These are phyloP conservation scores for Yamagishiella unicocca DNA, from an alignment of 139 green algal species.

Conservation along the genomic window DNA sequence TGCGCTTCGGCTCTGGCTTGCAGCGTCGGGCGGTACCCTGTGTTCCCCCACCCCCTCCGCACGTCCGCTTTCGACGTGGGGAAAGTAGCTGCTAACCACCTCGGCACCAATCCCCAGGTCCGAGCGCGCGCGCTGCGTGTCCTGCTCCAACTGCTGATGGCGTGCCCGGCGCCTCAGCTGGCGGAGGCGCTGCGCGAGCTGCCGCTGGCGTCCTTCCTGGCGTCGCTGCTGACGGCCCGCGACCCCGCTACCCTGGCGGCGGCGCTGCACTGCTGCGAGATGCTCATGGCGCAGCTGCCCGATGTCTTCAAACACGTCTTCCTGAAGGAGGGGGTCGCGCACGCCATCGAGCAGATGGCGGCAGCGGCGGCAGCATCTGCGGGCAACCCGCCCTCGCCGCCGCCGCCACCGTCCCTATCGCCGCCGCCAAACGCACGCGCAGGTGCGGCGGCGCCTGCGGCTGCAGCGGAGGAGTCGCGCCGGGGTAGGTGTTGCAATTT, in stretches of 20 bases:
- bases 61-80: too few relatives aligned
- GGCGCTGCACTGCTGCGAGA: constrained; percentile 66
- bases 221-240: constrained; percentile 77
- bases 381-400: background rate
- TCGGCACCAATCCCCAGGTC: too few relatives aligned
- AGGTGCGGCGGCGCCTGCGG: background rate
- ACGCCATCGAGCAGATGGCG: constrained; percentile 89
- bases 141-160: constrained; percentile 83
- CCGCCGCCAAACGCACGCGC: background rate
- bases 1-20: too few relatives aligned
- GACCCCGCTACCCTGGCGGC: constrained; percentile 69
- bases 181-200: constrained; percentile 74
- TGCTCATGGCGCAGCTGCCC: constrained; percentile 93
- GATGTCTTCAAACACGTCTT: constrained; percentile 82
- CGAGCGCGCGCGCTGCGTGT: constrained; percentile 77
- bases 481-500: constrained; percentile 2
- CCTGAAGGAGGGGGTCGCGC: constrained; percentile 93
- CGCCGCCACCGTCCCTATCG: background rate
- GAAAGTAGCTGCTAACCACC: too few relatives aligned
- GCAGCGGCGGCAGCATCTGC: constrained; percentile 1
- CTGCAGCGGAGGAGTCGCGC: background rate
- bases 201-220: constrained; percentile 86
- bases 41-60: too few relatives aligned
- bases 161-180: constrained; percentile 69
- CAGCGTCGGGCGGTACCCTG: too few relatives aligned